phyloP scores from a whole-genome alignment of 1,284 basidiomycete species.

The Gastroboletus turbinatus region DNA sequence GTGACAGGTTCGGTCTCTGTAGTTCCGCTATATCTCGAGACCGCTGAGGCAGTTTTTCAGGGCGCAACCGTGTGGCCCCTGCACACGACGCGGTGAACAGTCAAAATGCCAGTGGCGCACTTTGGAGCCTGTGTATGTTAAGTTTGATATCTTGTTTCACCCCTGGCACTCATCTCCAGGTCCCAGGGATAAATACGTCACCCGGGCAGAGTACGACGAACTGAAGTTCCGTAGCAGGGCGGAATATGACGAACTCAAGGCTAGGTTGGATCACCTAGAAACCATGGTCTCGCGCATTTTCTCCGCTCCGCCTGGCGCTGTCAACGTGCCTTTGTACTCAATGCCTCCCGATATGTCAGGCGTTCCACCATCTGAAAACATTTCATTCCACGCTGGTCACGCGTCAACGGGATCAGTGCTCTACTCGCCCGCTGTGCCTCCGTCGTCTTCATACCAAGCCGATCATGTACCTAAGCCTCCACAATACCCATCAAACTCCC shows the following conservation, averaged over 20 bases:
- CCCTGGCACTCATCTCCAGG: conserved; percentile 14
- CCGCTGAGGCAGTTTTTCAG: conserved; percentile 32
- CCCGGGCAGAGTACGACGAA: conserved; percentile 52
- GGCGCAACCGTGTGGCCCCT: conserved; percentile 57
- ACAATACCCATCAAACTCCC: conserved; percentile 30
- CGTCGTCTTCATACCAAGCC: conserved; percentile 28
- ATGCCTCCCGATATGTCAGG: conserved; percentile 33
- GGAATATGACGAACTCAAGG: conserved; percentile 52
- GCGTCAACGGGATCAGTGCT: conserved; percentile 26
- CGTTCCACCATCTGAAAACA: conserved; percentile 24
- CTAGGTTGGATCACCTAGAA: conserved; percentile 42
- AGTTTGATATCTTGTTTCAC: not conserved
- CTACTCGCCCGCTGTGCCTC: conserved; percentile 23
- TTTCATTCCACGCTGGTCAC: conserved; percentile 33
- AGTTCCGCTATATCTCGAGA: conserved; percentile 12
- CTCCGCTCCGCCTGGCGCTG: conserved; percentile 27
- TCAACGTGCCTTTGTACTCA: conserved; percentile 33
- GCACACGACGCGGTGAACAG: conserved; percentile 52
- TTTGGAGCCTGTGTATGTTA: conserved; percentile 54
- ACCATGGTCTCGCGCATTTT: conserved; percentile 30
- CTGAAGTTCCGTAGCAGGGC: conserved; percentile 40
- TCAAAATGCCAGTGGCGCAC: conserved; percentile 58
- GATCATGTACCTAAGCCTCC: conserved; percentile 26
- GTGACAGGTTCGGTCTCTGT: conserved; percentile 48
- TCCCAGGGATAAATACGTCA: conserved; percentile 56